A percentile compares a stretch with the other conserved stretches of the same genome.
These are phyloP conservation scores for Rhizopus microsporus DNA, from an alignment of 371 early-diverging fungal species.

Conservation along the genomic window DNA sequence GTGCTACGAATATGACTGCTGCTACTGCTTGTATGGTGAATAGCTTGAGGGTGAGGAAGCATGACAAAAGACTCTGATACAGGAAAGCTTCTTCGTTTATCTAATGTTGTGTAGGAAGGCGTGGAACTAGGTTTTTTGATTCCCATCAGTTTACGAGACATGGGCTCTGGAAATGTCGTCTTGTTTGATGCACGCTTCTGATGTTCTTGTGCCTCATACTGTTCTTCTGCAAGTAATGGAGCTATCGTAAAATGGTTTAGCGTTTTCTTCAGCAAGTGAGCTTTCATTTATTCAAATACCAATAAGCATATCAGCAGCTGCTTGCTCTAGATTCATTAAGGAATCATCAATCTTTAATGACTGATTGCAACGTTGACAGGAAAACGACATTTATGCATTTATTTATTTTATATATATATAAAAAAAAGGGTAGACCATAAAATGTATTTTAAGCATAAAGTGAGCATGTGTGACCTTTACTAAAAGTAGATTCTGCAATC, in stretches of 20 bases:
- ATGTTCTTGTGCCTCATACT: conserved; percentile 14
- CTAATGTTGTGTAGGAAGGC: conserved; percentile 2
- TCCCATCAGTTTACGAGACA: conserved; percentile 13
- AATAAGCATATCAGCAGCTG: conserved; percentile 47
- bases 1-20: conserved; percentile 5
- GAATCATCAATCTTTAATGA: conserved; percentile 62
- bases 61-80: conserved; percentile 62
- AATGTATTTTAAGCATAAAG: not conserved
- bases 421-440: conserved; percentile 5
- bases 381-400: conserved; percentile 21
- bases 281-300: conserved; percentile 17
- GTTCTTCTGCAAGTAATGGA: conserved; percentile 36
- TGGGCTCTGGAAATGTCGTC: conserved; percentile 8
- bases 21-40: conserved; percentile 12
- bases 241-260: conserved; percentile 11
- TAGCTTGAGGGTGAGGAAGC: conserved; percentile 44
- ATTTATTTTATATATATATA: not conserved
- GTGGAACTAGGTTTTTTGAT: conserved; percentile 8
- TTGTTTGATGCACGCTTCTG: conserved; percentile 5
- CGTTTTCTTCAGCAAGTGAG: not conserved
- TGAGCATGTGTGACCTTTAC: not conserved
- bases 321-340: conserved; percentile 51
- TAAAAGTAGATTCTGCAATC: no score
- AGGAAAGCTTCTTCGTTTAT: conserved; percentile 27
- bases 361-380: conserved; percentile 63